Percentiles rank a stretch among this genome's conserved stretches.
Conservation (phyloP, 1,284 basidiomycete genomes). For the Leccinum fallax region DNA sequence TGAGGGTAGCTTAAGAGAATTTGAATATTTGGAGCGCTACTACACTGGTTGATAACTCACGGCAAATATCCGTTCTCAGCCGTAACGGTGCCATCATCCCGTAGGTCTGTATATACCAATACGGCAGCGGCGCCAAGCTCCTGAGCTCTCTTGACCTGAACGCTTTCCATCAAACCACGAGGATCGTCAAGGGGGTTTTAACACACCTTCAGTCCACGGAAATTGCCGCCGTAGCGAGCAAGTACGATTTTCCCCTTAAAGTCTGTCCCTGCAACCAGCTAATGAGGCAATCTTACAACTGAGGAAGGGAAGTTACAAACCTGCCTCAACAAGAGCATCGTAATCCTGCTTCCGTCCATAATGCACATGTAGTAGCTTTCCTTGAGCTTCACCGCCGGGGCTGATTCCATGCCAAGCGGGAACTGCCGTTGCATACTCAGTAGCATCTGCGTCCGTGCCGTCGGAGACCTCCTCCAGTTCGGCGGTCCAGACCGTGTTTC, state of each 20-base stretch:
- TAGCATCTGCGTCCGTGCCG: conserved; percentile 49
- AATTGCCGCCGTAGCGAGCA: conserved; percentile 65
- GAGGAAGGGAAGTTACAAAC: conserved; percentile 13
- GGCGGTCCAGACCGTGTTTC: conserved; percentile 52
- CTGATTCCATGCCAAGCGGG: conserved; percentile 57
- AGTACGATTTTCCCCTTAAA: conserved; percentile 70
- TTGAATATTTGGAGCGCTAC: conserved; percentile 10
- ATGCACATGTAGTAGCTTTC: conserved; percentile 65
- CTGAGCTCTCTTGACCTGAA: conserved; percentile 63
- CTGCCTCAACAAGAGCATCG: conserved; percentile 34
- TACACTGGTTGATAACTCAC: conserved; percentile 28
- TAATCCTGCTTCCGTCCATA: conserved; percentile 60
- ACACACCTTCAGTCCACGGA: conserved; percentile 69
- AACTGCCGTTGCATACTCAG: conserved; percentile 44
- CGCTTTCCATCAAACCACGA: conserved; percentile 1
- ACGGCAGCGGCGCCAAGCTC: conserved; percentile 67
- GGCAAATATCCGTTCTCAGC: conserved; percentile 61
- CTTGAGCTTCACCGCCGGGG: conserved; percentile 51
- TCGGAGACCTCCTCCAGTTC: conserved; percentile 53
- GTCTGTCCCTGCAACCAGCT: conserved; percentile 49
- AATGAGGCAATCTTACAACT: background rate
- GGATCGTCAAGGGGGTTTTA: background rate
- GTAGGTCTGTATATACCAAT: conserved; percentile 73
- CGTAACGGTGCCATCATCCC: conserved; percentile 73
- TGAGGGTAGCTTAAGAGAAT: conserved; percentile 50